Conservation (phyloP, 2,329 filamentous ascomycete species). For the Aspergillus phoenicis region DNA sequence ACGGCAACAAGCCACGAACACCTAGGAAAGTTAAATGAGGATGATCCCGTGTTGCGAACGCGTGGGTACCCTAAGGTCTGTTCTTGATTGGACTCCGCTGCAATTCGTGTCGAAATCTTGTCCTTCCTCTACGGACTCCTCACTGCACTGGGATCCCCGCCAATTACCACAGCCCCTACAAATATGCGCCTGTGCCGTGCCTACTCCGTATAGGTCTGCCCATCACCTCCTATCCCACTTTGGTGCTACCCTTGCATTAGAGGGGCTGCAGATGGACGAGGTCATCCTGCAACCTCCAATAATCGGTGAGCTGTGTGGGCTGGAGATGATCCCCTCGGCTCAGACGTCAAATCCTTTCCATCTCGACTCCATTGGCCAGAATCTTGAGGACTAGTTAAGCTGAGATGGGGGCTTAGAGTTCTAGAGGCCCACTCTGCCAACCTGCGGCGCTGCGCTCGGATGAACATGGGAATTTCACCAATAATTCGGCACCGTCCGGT, state of each 20-base stretch:
- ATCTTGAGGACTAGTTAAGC: background rate
- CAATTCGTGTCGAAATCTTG: background rate
- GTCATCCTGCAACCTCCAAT: background rate
- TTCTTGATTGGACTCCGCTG: conserved; percentile 17
- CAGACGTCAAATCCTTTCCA: background rate
- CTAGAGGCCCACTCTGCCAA: background rate
- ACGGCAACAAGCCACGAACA: background rate
- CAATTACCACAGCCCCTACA: background rate
- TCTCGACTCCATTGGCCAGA: background rate
- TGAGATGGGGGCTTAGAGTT: background rate
- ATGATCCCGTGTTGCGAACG: conserved; percentile 21
- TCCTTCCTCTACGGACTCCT: background rate
- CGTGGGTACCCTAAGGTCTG: conserved; percentile 20
- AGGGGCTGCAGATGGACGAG: background rate
- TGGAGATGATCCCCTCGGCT: background rate
- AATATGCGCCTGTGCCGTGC: background rate
- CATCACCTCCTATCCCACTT: background rate
- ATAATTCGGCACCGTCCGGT: conserved; percentile 2
- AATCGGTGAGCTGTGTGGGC: background rate
- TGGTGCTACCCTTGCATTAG: background rate
- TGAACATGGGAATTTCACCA: conserved; percentile 5
- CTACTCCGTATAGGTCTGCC: background rate
- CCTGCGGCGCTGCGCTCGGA: background rate
- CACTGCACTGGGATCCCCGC: background rate
- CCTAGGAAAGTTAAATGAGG: conserved; percentile 19